Conservation (phyloP, 495 filamentous ascomycete species). For the Lepraria neglecta region DNA sequence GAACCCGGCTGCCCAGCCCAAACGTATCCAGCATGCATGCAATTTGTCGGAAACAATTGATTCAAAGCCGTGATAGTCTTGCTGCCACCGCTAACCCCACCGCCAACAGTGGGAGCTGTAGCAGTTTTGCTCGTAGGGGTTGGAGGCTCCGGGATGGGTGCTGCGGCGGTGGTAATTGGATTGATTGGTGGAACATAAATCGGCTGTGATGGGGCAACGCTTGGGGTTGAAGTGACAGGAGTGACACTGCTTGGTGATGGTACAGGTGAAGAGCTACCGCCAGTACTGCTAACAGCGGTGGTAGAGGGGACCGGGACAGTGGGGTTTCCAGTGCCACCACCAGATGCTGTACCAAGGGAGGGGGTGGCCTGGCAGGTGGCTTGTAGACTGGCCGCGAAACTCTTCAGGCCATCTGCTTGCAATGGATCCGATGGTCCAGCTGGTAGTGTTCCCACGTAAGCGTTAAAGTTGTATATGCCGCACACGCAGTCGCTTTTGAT, state of each 20-base stretch:
- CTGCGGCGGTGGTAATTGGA: neutral
- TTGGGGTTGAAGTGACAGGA: neutral
- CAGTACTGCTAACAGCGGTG: neutral
- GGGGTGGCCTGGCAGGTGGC: conserved; percentile 21
- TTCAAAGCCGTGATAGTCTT: conserved; percentile 20
- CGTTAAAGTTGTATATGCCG: conserved; percentile 61
- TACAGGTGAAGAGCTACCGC: neutral
- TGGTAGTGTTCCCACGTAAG: conserved; percentile 37
- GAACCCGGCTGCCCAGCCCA: conserved; percentile 21
- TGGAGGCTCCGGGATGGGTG: neutral
- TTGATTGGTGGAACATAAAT: neutral
- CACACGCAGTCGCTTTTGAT: conserved; percentile 48
- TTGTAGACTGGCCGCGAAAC: conserved; percentile 16
- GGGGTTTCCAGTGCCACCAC: neutral
- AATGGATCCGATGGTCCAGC: conserved; percentile 19
- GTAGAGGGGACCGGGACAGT: neutral
- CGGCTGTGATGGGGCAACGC: neutral
- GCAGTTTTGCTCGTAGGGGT: neutral
- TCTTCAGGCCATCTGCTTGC: conserved; percentile 17
- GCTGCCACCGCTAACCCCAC: conserved; percentile 15
- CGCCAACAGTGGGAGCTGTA: neutral
- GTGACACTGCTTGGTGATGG: neutral
- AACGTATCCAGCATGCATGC: conserved; percentile 16
- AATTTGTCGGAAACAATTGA: conserved; percentile 21
- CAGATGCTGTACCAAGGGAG: conserved; percentile 8